Base-by-base conservation (phyloP, 495 filamentous ascomycete species). In the Daldinia vernicosa region DNA sequence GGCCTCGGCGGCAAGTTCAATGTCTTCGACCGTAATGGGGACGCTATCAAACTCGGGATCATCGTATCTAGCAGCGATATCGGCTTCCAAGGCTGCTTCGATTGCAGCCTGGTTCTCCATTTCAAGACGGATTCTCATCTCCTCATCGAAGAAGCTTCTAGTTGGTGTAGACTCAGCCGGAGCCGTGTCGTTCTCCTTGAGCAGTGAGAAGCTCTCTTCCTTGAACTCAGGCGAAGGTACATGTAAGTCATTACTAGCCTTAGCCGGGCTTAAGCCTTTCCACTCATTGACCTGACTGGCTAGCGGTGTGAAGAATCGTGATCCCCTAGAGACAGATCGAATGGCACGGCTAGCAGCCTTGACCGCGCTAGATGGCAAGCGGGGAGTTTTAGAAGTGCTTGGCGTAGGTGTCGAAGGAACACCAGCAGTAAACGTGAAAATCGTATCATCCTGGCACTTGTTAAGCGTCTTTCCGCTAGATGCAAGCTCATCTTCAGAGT, bases 271-370 rank as follows among this genome's bases (percentile, higher is more conserved):
- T 1, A 59, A 53, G 22, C 63, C 59, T 60, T 63, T 83, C 89
- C 91, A 92, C 5, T 82, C 78, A 62, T 79, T 84, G 6, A 93
- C 76, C 64, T 90, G 85, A 7, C 83, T 76, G 22, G 88, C 87
- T 17, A 92, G 76, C 12, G 89, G 86, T 3, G 89, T 90, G 53
- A 92, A 89, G 15, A 88, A 59, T 40, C 66, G 68, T 52, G 63
- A 60, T 37, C 59, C 54, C 63, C 69, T 75, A 4, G 71, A 62
- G 15, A 75, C 68, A n/a, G 75, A 77, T 26, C 77, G 45, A 70
- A 74, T 66, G 40, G 72, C 60, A 73, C 60, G 63, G 75, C 63
- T 67, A 65, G 75, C 52, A 56, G 74, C 54, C 58, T 73, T 71
- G 27, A 54, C 39, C 5, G 70, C 69, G 53, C 60, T 70, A 35